Base-by-base conservation (phyloP, 2,329 filamentous ascomycete species). In the Talaromyces islandicus region DNA sequence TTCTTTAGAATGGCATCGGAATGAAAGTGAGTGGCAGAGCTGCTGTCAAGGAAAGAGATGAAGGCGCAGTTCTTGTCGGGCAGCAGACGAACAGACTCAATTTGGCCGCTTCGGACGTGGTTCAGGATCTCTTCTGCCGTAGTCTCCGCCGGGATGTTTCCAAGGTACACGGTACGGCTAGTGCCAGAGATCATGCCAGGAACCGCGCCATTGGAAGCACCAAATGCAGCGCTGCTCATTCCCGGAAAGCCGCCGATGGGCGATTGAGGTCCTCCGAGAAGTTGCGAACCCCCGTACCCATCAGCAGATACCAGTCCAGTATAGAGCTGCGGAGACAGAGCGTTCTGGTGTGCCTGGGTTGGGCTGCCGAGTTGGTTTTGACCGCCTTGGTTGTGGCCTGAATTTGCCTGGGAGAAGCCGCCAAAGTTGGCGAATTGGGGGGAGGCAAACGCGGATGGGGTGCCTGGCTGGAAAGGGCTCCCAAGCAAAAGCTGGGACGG, bases 51-150 rank as follows among this genome's bases (percentile, higher is more conserved):
- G 81, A 99, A 99, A 7, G 94, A 99, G 73, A 99, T 97, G 82
- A 99, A 99, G 61, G 94, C 94, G 73, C 94, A 99, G 83, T 97
- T 99, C 90, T 97, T 99, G 79, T 99, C 94, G 25, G 93, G 91
- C 59, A 99, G 83, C 65, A 99, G 84, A 68, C 94, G 89, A 57
- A 99, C 94, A n/a, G 94, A 97, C 80, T 99, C 94, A 70, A 99
- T 97, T 74, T 97, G 94, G 25, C 94, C 94, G 76, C 94, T 97
- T 65, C 94, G 87, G 62, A 99, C 94, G 71, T 99, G 94, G 65
- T 92, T 89, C 59, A 99, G 81, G 65, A 99, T 96, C 78, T 99
- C 94, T 78, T 99, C 94, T 9, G 94, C 93, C 55, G 90, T 88
- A 7, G 94, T 99, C 79, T 99, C 94, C 27, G 92, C 90, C n/a